These are phyloP conservation scores for Blepharisma stoltei DNA, from an alignment of 73 alveolate genomes.

Conservation along the genomic window DNA sequence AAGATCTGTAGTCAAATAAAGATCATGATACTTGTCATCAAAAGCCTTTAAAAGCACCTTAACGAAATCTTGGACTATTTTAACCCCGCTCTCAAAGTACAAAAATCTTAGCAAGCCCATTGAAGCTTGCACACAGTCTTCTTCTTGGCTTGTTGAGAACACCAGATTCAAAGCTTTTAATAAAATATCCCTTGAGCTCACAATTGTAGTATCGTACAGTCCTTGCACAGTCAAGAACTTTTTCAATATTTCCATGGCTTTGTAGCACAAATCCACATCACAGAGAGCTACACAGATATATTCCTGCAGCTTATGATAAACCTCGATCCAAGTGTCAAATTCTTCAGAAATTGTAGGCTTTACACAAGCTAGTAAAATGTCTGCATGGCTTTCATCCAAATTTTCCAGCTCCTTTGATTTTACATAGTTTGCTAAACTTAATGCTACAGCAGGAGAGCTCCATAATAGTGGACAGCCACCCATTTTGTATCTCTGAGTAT, in stretches of 20 bases:
- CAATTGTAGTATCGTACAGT: slow-evolving; percentile 34
- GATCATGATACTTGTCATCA: slow-evolving; percentile 29
- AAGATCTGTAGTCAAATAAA: neutral
- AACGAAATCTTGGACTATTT: slow-evolving; percentile 27
- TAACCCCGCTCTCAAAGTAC: slow-evolving; percentile 13
- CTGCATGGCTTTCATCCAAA: slow-evolving; percentile 46
- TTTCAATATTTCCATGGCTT: slow-evolving; percentile 33
- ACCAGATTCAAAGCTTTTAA: slow-evolving; percentile 45
- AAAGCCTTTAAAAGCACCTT: neutral
- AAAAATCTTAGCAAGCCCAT: neutral
- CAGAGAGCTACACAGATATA: slow-evolving; percentile 56
- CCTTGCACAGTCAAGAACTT: slow-evolving; percentile 47
- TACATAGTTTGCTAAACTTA: slow-evolving; percentile 37
- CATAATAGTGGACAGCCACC: slow-evolving; percentile 61
- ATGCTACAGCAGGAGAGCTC: slow-evolving; percentile 55
- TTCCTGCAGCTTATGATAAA: slow-evolving; percentile 42
- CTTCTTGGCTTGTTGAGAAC: slow-evolving; percentile 8
- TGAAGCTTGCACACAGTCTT: neutral
- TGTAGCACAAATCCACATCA: slow-evolving; percentile 44
- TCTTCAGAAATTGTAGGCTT: slow-evolving; percentile 34
- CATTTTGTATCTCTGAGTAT: slow-evolving; percentile 60
- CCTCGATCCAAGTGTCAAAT: slow-evolving; percentile 46
- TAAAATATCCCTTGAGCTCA: slow-evolving; percentile 42
- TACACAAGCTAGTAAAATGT: slow-evolving; percentile 36
- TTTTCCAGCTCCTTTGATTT: slow-evolving; percentile 31